Evolutionary conservation across 2,329 filamentous ascomycete species (phyloP).

Genomic region (Teratosphaeria gauchensis): DNA sequence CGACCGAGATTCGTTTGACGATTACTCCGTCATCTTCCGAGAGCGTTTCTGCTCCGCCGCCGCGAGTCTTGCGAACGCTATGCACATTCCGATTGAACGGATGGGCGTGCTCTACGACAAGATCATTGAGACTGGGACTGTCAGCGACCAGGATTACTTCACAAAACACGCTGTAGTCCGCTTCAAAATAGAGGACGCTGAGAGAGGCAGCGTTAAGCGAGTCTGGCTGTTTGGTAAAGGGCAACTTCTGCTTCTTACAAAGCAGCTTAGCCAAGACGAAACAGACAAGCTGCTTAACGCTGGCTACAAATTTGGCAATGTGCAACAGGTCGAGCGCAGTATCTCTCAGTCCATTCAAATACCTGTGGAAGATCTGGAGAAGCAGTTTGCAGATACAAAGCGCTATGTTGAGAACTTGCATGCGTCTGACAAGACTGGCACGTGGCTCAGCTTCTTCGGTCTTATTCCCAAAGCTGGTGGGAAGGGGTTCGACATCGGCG

Average conservation of each 20-base stretch:
- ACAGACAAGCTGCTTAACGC: constrained; percentile 55
- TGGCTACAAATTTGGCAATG: constrained; percentile 69
- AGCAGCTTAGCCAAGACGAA: constrained; percentile 51
- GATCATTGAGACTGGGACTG: constrained; percentile 27
- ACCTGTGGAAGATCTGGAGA: constrained; percentile 49
- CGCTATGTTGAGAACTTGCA: constrained; percentile 41
- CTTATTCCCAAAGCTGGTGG: constrained; percentile 23
- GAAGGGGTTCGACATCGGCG: constrained; percentile 35
- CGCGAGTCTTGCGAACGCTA: constrained; percentile 57
- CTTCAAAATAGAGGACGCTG: constrained; percentile 25
- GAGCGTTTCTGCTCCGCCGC: constrained; percentile 78
- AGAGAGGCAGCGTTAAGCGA: constrained; percentile 24
- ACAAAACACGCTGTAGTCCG: constrained; percentile 6
- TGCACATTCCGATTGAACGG: constrained; percentile 32
- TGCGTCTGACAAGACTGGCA: constrained; percentile 30
- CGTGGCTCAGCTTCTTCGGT: constrained; percentile 29
- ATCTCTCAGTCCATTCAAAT: constrained; percentile 70
- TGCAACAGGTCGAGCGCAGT: constrained; percentile 56
- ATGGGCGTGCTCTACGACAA: constrained; percentile 29
- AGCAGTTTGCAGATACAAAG: constrained; percentile 55
- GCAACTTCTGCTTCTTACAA: constrained; percentile 72
- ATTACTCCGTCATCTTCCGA: constrained; percentile 69
- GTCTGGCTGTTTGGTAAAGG: constrained; percentile 52
- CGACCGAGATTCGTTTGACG: constrained; percentile 49
- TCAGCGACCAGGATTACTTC: constrained; percentile 13